phyloP scores from a whole-genome alignment of 2,329 filamentous ascomycete genomes.

The Monosporascus cannonballus region DNA sequence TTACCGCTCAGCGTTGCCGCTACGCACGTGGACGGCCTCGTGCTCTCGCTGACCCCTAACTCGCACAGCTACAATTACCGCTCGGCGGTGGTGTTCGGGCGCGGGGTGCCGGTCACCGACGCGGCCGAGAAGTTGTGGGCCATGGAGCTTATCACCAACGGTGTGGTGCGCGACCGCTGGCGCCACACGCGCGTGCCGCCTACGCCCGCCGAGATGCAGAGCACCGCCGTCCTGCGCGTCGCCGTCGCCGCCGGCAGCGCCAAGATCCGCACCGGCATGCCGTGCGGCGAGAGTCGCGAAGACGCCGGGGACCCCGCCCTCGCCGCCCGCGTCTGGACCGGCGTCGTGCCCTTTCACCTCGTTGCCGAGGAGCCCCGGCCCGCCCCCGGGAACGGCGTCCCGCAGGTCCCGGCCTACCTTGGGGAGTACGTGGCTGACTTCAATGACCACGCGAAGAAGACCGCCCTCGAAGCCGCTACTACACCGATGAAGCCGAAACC shows the following conservation, averaged over 20 bases:
- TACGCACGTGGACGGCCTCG: constrained; percentile 71
- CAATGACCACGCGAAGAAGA: constrained; percentile 23
- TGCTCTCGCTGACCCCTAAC: constrained; percentile 74
- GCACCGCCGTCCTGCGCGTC: constrained; percentile 67
- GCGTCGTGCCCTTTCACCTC: constrained; percentile 57
- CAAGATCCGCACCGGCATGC: constrained; percentile 63
- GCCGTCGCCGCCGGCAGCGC: constrained; percentile 65
- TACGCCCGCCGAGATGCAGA: constrained; percentile 65
- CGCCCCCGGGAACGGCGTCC: constrained; percentile 51
- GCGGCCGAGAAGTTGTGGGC: constrained; percentile 68
- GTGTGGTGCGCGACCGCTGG: constrained; percentile 65
- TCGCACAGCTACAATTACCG: constrained; percentile 85
- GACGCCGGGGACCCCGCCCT: constrained; percentile 40
- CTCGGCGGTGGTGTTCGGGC: constrained; percentile 71
- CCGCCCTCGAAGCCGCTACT: constrained; percentile 17
- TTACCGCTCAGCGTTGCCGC: constrained; percentile 69
- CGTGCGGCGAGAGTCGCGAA: constrained; percentile 43
- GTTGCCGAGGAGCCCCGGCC: constrained; percentile 58
- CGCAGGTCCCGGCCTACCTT: constrained; percentile 57
- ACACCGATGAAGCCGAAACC: constrained; percentile 12
- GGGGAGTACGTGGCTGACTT: constrained; percentile 31
- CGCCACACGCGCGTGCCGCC: constrained; percentile 63
- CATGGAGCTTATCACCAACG: constrained; percentile 72
- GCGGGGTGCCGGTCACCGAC: constrained; percentile 61
- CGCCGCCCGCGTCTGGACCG: constrained; percentile 44